A percentile compares a stretch with the other conserved stretches of the same genome.
phyloP scores from a whole-genome alignment of 208 protist genomes.

The Acanthamoeba sp. region DNA sequence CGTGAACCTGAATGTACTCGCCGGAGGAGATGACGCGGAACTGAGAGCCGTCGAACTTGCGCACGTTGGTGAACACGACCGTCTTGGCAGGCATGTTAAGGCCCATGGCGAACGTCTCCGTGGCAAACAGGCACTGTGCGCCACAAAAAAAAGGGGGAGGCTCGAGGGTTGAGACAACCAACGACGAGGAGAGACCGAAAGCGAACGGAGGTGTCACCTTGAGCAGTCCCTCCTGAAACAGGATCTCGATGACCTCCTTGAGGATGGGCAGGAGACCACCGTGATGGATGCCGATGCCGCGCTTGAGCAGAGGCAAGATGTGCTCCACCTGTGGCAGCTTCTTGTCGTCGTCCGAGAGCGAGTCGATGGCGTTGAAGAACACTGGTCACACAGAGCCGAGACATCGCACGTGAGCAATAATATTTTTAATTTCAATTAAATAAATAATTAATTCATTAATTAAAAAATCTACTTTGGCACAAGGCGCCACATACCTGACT shows the following conservation, averaged over 20 bases:
- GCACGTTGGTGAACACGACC: slow-evolving; percentile 98
- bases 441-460: no score
- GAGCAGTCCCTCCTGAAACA: slow-evolving; percentile 99
- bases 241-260: slow-evolving; percentile 99
- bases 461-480: no score
- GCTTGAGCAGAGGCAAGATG: slow-evolving; percentile 96
- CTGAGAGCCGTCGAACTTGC: slow-evolving; percentile 99
- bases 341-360: slow-evolving; percentile 88
- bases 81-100: slow-evolving; percentile 99
- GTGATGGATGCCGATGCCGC: slow-evolving; percentile 99
- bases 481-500: slow-evolving; percentile 82
- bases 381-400: slow-evolving; percentile 77
- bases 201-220: slow-evolving; percentile 91
- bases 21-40: slow-evolving; percentile 96
- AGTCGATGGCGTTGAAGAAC: slow-evolving; percentile 97
- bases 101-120: slow-evolving; percentile 99
- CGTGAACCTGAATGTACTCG: slow-evolving; percentile 97
- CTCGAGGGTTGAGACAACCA: background rate
- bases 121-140: slow-evolving; percentile 96
- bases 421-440: no score
- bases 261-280: slow-evolving; percentile 99
- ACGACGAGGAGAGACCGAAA: background rate
- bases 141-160: background rate
- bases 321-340: slow-evolving; percentile 82
- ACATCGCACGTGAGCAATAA: no score